Conservation (phyloP, 495 filamentous ascomycete genomes). For the Acidiella bohemica region DNA sequence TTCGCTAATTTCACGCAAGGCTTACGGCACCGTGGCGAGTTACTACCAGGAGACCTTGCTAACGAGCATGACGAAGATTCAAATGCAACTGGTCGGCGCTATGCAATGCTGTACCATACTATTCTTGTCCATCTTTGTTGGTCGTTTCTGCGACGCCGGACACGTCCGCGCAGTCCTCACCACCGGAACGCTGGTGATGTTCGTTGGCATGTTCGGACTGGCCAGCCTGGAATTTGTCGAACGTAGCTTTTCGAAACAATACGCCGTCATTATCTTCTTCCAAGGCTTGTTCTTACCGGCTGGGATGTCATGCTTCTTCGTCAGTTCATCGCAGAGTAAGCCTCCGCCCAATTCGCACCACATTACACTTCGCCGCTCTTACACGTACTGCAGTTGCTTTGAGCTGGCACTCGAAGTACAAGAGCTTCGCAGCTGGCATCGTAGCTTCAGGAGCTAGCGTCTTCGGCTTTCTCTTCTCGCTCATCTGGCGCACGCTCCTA, state of each 20-base stretch:
- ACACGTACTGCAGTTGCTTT: slow-evolving; percentile 9
- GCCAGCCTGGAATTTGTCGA: slow-evolving; percentile 20
- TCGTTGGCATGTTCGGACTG: slow-evolving; percentile 28
- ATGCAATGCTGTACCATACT: slow-evolving; percentile 20
- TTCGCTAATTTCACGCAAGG: slow-evolving; percentile 19
- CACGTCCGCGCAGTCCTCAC: slow-evolving; percentile 23
- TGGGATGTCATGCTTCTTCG: slow-evolving; percentile 36
- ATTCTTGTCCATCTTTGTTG: slow-evolving; percentile 27
- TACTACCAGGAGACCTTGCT: slow-evolving; percentile 30
- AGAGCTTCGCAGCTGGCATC: slow-evolving; percentile 31
- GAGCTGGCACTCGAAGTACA: slow-evolving; percentile 31
- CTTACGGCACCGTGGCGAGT: slow-evolving; percentile 32
- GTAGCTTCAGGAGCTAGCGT: slow-evolving; percentile 33
- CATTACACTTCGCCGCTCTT: not conserved
- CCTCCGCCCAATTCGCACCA: not conserved
- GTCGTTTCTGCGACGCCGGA: slow-evolving; percentile 32
- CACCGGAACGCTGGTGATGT: slow-evolving; percentile 25
- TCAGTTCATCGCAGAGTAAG: slow-evolving; percentile 32
- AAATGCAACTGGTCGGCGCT: slow-evolving; percentile 26
- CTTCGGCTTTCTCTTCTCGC: no score
- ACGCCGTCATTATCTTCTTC: slow-evolving; percentile 26
- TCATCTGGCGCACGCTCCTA: slow-evolving; percentile 26
- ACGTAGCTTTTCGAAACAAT: slow-evolving; percentile 21
- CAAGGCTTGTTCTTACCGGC: slow-evolving; percentile 31
- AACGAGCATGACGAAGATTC: slow-evolving; percentile 18